Evolutionary conservation across 2,329 filamentous ascomycete genomes (phyloP).

Genomic region (Fusarium nematophilum): DNA sequence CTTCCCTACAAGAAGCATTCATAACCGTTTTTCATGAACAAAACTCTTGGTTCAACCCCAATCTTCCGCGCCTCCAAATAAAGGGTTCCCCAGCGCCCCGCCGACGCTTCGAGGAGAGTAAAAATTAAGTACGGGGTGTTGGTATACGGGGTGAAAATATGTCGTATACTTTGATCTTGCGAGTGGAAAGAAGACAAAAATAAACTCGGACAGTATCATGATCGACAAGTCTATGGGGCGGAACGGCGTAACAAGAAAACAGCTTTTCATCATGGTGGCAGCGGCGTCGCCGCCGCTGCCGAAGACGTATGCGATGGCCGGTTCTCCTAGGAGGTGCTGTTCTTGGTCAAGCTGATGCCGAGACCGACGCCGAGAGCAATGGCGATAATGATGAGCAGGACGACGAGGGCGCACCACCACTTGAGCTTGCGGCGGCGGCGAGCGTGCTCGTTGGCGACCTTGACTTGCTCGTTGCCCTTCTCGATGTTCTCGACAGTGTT

Average conservation of each 20-base stretch:
- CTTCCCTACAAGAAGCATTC: constrained; percentile 20
- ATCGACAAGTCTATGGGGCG: constrained; percentile 39
- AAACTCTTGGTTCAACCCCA: constrained; percentile 17
- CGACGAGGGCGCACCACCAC: constrained; percentile 80
- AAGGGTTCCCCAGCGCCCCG: constrained; percentile 26
- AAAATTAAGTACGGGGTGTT: constrained; percentile 39
- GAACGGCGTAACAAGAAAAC: constrained; percentile 26
- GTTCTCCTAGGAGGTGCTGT: constrained; percentile 21
- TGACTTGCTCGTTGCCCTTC: constrained; percentile 76
- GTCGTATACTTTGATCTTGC: constrained; percentile 29
- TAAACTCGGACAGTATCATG: constrained; percentile 6
- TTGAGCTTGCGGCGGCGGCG: constrained; percentile 78
- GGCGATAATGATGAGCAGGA: constrained; percentile 67
- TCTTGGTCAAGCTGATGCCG: constrained; percentile 57
- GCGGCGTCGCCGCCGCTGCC: not conserved
- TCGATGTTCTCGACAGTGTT: constrained; percentile 75
- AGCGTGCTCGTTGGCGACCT: constrained; percentile 74
- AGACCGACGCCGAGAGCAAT: constrained; percentile 66
- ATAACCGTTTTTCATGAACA: constrained; percentile 31
- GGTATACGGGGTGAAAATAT: constrained; percentile 25
- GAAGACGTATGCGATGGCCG: not conserved
- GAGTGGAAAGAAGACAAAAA: constrained; percentile 11
- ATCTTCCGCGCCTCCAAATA: constrained; percentile 19
- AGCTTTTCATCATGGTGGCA: constrained; percentile 23
- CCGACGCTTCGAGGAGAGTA: constrained; percentile 29